Evolutionary conservation across 192 early-diverging fungal species (phyloP), one percentile per base, ranked within the genome.

Genomic region (Allomyces macrogynus): DNA sequence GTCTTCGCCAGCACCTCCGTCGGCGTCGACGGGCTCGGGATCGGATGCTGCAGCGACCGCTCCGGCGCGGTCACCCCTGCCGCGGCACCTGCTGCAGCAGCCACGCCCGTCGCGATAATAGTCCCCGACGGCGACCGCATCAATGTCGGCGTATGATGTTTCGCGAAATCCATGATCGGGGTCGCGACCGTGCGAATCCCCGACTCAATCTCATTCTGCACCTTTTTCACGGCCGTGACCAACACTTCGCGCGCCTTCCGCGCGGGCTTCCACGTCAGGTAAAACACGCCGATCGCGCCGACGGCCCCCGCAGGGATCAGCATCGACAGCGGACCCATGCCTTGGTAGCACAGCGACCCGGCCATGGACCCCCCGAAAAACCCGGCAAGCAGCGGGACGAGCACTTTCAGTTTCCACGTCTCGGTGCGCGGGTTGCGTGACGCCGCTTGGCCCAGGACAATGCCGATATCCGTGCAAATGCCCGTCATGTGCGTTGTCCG

Each of bases 401-500:
- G 77, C 0, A 82, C 76, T 24, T 78, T 76, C 27, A 82, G 70
- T 40, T 78, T 65, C 81, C 81, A 82, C 8, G 74, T 60, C 61
- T 78, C 78, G 20, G 76, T 74, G 44, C 73, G 54, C 24, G 73
- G 71, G 68, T 82, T 78, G 24, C 64, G 61, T 14, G 78, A 64
- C 44, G 73, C 75, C 5, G 76, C 71, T 63, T 82, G 81, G 0
- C 81, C 81, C 20, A 78, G 23, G 64, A 82, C 80, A 66, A 80
- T 82, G 24, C 81, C 81, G 67, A 82, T 82, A 61, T 82, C 81
- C 11, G 76, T 78, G 27, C 67, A 63, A 61, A 78, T 78, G 23
- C 81, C 81, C 23, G 81, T 82, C 75, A 82, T 77, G 65, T 82
- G 81, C 27, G 78, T 82, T 12, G 81, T 82, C 8, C 81, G 69